Conservation (phyloP, 2,329 filamentous ascomycete species). For the Hypoxylon sp. region DNA sequence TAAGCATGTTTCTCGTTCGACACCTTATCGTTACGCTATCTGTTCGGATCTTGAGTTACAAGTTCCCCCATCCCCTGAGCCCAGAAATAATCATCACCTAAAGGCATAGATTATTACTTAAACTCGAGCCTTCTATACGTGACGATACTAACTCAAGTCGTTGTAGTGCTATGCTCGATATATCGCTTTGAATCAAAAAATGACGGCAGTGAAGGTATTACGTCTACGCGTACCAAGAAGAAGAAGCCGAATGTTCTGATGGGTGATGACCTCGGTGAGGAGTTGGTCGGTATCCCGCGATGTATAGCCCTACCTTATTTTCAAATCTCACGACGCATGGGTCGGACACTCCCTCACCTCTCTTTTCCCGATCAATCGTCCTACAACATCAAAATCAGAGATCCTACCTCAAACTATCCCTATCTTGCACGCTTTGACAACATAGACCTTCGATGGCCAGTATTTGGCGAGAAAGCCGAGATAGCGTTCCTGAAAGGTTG, state of each 20-base stretch:
- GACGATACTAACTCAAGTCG: conserved; percentile 10
- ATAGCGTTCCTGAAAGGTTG: conserved; percentile 65
- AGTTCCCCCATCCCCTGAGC: too few species aligned
- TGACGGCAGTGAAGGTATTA: conserved; percentile 64
- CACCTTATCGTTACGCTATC: neutral
- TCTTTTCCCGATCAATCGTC: conserved; percentile 67
- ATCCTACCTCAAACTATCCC: conserved; percentile 61
- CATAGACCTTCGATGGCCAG: conserved; percentile 65
- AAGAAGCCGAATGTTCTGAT: conserved; percentile 57
- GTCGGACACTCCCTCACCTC: conserved; percentile 64
- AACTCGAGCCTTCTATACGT: neutral
- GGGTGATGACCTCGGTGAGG: conserved; percentile 64
- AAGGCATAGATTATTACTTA: neutral
- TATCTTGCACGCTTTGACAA: conserved; percentile 66
- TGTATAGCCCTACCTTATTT: conserved; percentile 64
- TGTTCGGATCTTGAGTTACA: neutral
- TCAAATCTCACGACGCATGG: conserved; percentile 64
- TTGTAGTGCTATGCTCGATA: conserved; percentile 62
- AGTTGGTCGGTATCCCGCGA: conserved; percentile 62
- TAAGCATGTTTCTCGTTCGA: conserved; percentile 13
- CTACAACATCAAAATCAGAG: conserved; percentile 64
- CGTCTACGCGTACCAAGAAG: conserved; percentile 49
- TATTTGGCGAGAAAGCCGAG: conserved; percentile 65
- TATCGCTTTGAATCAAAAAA: conserved; percentile 66
- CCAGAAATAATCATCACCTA: neutral